Evolutionary conservation across 2,329 filamentous ascomycete species (phyloP).

Genomic region (Cladosporium sp.): DNA sequence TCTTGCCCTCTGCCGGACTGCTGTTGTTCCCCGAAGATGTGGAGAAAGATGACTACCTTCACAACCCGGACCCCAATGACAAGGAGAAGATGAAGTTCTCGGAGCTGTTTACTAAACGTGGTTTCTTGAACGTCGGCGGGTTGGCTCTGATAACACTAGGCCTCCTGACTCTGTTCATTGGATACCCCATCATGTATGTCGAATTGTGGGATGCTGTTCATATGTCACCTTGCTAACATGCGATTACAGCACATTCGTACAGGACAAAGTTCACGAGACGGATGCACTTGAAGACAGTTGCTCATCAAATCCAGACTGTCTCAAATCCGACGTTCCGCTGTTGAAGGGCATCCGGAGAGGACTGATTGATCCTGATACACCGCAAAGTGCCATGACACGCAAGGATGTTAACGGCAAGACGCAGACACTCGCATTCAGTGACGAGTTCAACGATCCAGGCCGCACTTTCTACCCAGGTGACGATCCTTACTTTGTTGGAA

Average conservation of each 20-base stretch:
- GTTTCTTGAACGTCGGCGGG: constrained; percentile 64
- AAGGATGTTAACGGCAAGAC: constrained; percentile 48
- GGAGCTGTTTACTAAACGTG: constrained; percentile 65
- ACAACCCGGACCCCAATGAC: constrained; percentile 68
- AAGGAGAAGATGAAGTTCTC: constrained; percentile 58
- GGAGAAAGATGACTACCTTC: constrained; percentile 71
- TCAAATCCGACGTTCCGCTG: constrained; percentile 42
- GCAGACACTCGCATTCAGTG: constrained; percentile 55
- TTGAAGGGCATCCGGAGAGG: constrained; percentile 50
- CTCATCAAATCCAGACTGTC: constrained; percentile 14
- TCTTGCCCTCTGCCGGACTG: constrained; percentile 65
- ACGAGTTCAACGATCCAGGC: constrained; percentile 56
- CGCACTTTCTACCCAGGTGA: constrained; percentile 59
- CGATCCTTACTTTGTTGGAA: constrained; percentile 56
- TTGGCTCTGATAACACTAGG: constrained; percentile 61
- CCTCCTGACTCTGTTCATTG: constrained; percentile 65
- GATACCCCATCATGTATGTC: constrained; percentile 65
- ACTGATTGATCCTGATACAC: constrained; percentile 56
- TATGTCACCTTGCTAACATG: background rate
- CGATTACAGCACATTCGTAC: constrained; percentile 15
- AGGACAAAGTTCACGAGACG: constrained; percentile 28
- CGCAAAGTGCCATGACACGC: constrained; percentile 46
- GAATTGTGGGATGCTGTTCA: background rate
- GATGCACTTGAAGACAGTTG: constrained; percentile 45
- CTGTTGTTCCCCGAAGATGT: constrained; percentile 70